Conservation (phyloP, 768 basidiomycete genomes). For the Mycena vulgaris region DNA sequence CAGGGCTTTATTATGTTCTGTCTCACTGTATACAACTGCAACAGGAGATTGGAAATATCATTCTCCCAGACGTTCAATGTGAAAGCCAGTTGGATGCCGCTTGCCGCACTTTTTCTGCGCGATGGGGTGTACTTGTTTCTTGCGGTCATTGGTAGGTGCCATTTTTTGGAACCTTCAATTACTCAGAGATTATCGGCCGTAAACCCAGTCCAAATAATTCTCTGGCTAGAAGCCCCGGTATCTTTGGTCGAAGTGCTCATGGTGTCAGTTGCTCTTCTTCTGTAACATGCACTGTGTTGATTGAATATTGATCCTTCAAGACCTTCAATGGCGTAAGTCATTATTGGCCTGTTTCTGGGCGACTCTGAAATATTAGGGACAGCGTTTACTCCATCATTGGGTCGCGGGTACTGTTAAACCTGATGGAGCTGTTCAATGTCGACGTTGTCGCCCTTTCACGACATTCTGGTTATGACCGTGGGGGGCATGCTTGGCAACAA, state of each 20-base stretch:
- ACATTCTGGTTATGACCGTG: no score
- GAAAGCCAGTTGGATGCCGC: no score
- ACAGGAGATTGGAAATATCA: background rate
- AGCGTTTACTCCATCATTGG: slow-evolving; percentile 15
- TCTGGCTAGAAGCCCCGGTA: background rate
- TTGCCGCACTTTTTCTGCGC: background rate
- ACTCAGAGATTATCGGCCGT: background rate
- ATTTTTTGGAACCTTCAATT: background rate
- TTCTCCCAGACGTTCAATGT: background rate
- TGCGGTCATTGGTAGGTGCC: background rate
- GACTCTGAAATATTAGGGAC: background rate
- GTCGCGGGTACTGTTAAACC: background rate
- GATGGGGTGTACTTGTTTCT: background rate
- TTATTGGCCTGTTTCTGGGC: background rate
- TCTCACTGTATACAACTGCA: slow-evolving; percentile 2
- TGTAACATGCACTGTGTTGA: background rate
- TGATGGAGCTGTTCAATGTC: background rate
- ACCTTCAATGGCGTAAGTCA: background rate
- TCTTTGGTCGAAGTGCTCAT: slow-evolving; percentile 2
- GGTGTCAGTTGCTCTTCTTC: background rate
- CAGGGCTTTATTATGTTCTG: slow-evolving; percentile 6
- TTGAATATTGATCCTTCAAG: background rate
- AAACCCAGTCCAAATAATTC: background rate
- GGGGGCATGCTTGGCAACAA: no score
- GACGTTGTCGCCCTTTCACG: no score